Base-by-base conservation (phyloP, 257 asterid genomes). In the Solanum chilense region DNA sequence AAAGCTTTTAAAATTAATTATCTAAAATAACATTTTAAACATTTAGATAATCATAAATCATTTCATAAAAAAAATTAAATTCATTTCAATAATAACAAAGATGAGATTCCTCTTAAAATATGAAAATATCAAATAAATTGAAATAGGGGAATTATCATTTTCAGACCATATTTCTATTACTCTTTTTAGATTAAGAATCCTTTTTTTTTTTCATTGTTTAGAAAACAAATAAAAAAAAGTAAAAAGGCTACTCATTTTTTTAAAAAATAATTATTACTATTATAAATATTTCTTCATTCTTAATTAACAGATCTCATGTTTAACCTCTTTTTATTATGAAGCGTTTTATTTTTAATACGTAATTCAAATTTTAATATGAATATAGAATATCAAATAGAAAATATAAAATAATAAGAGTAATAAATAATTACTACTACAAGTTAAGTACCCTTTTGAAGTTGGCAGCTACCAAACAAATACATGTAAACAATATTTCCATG, bases 321-420 rank as follows among this genome's bases (percentile, higher is more conserved):
- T 3, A 23, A 16, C 4, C 16, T 3, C 1, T 9, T 9, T 52
- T 52, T 52, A 0, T 6, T 16, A 6, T 1, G 4, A 1, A 52
- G 0, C 2, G 4, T 1, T 2, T 52, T 52, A 52, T 16, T 1
- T 0, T 9, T 16, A 52, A 16, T 16, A 0, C 16, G 23, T 2
- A 3, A 52, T 2, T 52, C 3, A 5, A 45, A 12, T 5, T 45
- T 0, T 3, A 47, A 14, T 47, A 14, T 42, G 1, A 42, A 42
- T 10, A 3, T 12, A 1, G 1, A 52, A 52, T 8, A 52, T 52
- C 2, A 23, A 7, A 1, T 52, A 21, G 6, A 20, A 52, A 52
- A 56, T 12, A 44, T 11, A 10, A 44, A 7, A 56, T 18, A 56
- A 56, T 20, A 56, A 1, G 39, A 35, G 1, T 37, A 56, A 18